Evolutionary conservation across 192 early-diverging fungal genomes (phyloP).

Genomic region (Mortierella hygrophila): DNA sequence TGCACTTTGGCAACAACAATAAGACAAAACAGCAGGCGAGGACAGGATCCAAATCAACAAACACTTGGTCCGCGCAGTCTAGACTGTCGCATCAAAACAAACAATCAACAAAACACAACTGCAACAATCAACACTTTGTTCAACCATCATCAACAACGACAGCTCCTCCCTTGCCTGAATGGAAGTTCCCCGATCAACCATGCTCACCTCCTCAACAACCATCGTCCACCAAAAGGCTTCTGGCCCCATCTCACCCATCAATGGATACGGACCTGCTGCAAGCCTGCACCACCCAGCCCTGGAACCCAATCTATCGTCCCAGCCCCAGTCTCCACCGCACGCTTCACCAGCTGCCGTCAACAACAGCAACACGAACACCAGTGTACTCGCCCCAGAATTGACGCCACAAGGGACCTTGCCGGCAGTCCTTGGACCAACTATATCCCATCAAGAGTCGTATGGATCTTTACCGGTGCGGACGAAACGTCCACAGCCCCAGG

Average conservation of each 20-base stretch:
- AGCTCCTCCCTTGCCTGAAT: neutral
- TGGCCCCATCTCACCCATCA: neutral
- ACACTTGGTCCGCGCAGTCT: slow-evolving; percentile 4
- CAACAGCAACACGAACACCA: neutral
- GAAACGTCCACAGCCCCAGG: slow-evolving; percentile 1
- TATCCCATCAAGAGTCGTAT: neutral
- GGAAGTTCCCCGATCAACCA: slow-evolving; percentile 5
- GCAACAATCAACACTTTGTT: neutral
- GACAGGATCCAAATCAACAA: neutral
- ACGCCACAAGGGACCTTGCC: neutral
- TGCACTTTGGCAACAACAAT: neutral
- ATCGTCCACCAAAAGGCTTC: slow-evolving; percentile 16
- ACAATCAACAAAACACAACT: neutral
- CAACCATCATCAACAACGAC: neutral
- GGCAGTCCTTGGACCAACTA: neutral
- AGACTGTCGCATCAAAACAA: neutral
- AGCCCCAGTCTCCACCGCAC: slow-evolving; percentile 4
- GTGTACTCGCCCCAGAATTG: neutral
- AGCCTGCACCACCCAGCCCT: slow-evolving; percentile 7
- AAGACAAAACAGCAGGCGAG: neutral
- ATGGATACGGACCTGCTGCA: neutral
- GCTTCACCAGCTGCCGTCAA: neutral
- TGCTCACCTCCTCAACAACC: slow-evolving; percentile 18
- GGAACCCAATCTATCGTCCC: neutral
- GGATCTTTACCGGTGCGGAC: neutral